Evolutionary conservation across 2,329 filamentous ascomycete species (phyloP), one percentile per base, ranked within the genome.

Genomic region (Penicillium hordei): DNA sequence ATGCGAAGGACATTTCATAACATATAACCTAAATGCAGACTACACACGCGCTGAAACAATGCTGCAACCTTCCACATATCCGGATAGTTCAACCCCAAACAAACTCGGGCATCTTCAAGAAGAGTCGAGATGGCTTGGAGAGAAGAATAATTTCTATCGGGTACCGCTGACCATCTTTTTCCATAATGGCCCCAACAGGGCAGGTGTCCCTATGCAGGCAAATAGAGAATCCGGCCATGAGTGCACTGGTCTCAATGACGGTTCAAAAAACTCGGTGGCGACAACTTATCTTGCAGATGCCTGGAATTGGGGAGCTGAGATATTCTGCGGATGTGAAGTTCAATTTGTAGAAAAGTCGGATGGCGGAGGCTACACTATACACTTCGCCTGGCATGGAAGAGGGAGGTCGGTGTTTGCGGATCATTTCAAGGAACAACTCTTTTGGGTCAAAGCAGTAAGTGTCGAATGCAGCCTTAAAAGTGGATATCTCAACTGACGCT

Each of bases 251-350:
- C 64, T 87, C 57, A 89, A 89, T 63, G 87, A 89, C 68, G 85
- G 85, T 72, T 88, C 81, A 4, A 19, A 86, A 83, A 12, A 88
- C 84, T 0, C 76, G 86, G 52, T 64, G 5, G 48, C 58, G 1
- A 84, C 87, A 38, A 89, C 86, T 0, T 89, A 89, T 65, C 75
- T 89, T 8, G 80, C 84, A 8, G 87, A 89, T 69, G 86, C 87
- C 1, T 89, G 86, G 86, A 87, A 88, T 65, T 87, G 86, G 85
- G 87, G 86, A 9, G 85, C 87, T 13, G 86, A 89, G 66, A 83
- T 89, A 71, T 89, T 89, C 61, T 89, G 87, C 70, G 82, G 86
- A 64, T 86, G 85, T 59, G 86, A 89, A 69, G 87, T 89, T 2
- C 78, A 83, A 44, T 83, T 88, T 65, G 76, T 89, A 50, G 80